Conservation (phyloP, 768 basidiomycete species). For the Trametes punicea region DNA sequence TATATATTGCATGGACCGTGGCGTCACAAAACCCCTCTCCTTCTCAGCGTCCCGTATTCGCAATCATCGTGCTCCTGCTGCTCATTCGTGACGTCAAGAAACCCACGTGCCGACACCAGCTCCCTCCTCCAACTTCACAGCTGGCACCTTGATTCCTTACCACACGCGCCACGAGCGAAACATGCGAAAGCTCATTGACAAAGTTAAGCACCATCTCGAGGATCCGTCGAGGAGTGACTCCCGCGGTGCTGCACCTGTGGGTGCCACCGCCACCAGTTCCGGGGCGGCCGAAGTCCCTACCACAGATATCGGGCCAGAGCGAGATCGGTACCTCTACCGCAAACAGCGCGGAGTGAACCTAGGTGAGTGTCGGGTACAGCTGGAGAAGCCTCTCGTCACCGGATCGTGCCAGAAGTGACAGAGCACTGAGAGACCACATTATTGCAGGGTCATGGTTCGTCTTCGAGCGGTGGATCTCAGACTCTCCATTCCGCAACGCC, state of each 20-base stretch:
- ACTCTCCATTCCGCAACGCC: constrained; percentile 54
- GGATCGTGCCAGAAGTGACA: neutral
- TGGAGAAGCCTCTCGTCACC: neutral
- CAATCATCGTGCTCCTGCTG: neutral
- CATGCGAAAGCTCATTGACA: constrained; percentile 4
- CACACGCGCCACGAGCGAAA: neutral
- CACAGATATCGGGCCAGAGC: constrained; percentile 20
- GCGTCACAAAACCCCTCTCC: neutral
- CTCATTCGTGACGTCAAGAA: neutral
- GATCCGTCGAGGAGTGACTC: neutral
- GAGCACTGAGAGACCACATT: neutral
- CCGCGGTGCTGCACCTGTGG: neutral
- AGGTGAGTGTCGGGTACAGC: constrained; percentile 41
- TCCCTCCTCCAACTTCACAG: neutral
- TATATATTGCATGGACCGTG: neutral
- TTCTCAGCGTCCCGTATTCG: neutral
- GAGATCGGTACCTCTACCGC: constrained; percentile 52
- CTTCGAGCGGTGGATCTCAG: constrained; percentile 73
- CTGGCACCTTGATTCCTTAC: neutral
- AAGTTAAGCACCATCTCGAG: constrained; percentile 2
- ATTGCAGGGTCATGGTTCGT: constrained; percentile 74
- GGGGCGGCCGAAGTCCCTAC: constrained; percentile 5
- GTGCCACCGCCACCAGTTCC: neutral
- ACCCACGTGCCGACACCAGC: neutral
- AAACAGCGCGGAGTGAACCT: constrained; percentile 82